Percentiles rank a stretch among this genome's conserved stretches.
phyloP scores from a whole-genome alignment of 768 basidiomycete genomes.

The Vishniacozyma victoriae region DNA sequence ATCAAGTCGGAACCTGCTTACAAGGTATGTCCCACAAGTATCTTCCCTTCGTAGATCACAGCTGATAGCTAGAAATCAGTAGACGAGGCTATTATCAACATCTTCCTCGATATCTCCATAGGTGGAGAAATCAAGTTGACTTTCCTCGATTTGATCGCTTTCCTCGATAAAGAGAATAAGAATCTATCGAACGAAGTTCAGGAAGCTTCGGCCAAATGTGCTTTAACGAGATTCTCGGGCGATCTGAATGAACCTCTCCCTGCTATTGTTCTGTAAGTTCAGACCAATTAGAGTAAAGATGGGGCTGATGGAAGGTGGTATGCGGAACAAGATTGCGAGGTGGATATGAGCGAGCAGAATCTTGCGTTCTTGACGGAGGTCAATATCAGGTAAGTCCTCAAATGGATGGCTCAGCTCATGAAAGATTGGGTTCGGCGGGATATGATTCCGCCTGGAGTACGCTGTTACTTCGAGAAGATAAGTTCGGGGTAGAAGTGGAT shows the following conservation, averaged over 20 bases:
- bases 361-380: conserved; percentile 29
- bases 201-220: conserved; percentile 28
- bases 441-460: conserved; percentile 40
- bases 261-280: conserved; percentile 25
- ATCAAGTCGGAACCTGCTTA: conserved; percentile 21
- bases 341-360: conserved; percentile 17
- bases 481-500: conserved; percentile 26
- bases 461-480: conserved; percentile 28
- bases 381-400: conserved; percentile 17
- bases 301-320: no score
- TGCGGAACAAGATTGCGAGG: conserved; percentile 25
- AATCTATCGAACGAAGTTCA: conserved; percentile 11
- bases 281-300: no score
- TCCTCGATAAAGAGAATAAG: conserved; percentile 30
- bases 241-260: conserved; percentile 26
- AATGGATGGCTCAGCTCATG: neutral
- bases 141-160: conserved; percentile 32
- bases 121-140: conserved; percentile 19
- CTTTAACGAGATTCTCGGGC: conserved; percentile 19
- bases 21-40: conserved; percentile 15
- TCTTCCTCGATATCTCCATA: conserved; percentile 14
- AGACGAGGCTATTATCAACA: conserved; percentile 11
- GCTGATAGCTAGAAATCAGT: conserved; percentile 16
- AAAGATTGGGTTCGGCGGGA: conserved; percentile 3
- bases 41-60: neutral